Base-by-base conservation (phyloP, 2,329 filamentous ascomycete genomes). In the Colletotrichum sp. region DNA sequence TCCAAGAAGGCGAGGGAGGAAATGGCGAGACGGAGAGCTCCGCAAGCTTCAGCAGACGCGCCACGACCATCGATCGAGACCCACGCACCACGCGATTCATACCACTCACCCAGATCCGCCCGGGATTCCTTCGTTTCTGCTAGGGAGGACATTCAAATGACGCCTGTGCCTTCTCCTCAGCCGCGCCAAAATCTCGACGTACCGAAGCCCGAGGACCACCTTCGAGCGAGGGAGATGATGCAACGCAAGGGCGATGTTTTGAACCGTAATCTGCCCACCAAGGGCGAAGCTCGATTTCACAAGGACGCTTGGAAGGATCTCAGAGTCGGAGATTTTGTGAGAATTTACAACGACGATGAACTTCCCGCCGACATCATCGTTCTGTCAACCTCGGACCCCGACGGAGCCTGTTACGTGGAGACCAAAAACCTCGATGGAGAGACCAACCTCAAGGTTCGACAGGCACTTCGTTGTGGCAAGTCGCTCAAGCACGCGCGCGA, bases 341-440 rank as follows among this genome's bases (percentile, higher is more conserved):
- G 98, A 79, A 91, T 99, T 67, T 98, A 98, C 86, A 98, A 98
- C 81, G 94, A 98, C 79, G 97, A 99, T 81, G 96, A 98, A 80
- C 92, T 99, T 28, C 98, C 97, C 2, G 96, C 97, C 64, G 97
- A 99, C 84, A 89, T 99, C 63, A 93, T 98, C 64, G 94, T 99
- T 59, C 87, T 99, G 28, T 95, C 97, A 4, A 98, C 97, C 1
- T 98, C 97, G 4, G 97, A 98, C 80, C 91, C 94, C 1, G 97
- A 99, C 80, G 97, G 97, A 67, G 95, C 95, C 48, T 99, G 97
- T 85, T 99, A 98, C 80, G 94, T 99, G 27, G 97, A 99, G 85
- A 99, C 97, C 4, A 99, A 98, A 88, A 98, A 98, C 83, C 84
- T 99, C 87, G 97, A 99, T 81, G 97, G 97, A 67, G 97, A 99